Percentiles rank a stretch among this genome's conserved stretches.
Evolutionary conservation across 768 basidiomycete species (phyloP).

Genomic region (Mycena filopes): DNA sequence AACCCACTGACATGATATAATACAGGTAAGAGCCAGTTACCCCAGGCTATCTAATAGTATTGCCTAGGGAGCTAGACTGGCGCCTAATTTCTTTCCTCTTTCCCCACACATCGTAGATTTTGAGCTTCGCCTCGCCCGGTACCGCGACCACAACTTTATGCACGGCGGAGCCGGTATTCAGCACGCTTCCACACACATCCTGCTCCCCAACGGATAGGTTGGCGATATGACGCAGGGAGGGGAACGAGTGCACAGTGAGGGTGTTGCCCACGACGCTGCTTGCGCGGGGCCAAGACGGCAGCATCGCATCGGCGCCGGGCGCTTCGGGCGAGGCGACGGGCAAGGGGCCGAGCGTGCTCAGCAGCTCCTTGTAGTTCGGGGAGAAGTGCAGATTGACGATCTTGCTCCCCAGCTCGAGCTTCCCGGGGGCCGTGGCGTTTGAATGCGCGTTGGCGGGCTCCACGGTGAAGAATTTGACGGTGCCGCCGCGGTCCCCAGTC

Average conservation of each 20-base stretch:
- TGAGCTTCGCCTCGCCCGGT: slow-evolving; percentile 72
- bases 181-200: slow-evolving; percentile 66
- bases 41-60: slow-evolving; percentile 23
- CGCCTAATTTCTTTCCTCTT: slow-evolving; percentile 50
- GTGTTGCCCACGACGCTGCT: slow-evolving; percentile 43
- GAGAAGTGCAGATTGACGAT: slow-evolving; percentile 81
- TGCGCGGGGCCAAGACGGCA: slow-evolving; percentile 21
- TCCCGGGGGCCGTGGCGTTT: slow-evolving; percentile 56
- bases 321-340: slow-evolving; percentile 27
- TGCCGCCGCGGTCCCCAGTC: slow-evolving; percentile 70
- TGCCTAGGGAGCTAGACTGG: slow-evolving; percentile 38
- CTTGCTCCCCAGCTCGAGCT: slow-evolving; percentile 62
- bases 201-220: slow-evolving; percentile 51
- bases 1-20: not conserved
- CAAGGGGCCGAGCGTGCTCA: slow-evolving; percentile 76
- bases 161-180: slow-evolving; percentile 52
- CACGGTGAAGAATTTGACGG: slow-evolving; percentile 66
- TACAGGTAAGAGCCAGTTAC: not conserved
- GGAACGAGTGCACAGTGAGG: slow-evolving; percentile 67
- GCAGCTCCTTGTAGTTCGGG: slow-evolving; percentile 83
- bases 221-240: slow-evolving; percentile 67
- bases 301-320: no score
- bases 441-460: slow-evolving; percentile 53
- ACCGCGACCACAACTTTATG: slow-evolving; percentile 64
- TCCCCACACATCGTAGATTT: slow-evolving; percentile 69